A percentile compares a stretch with the other conserved stretches of the same genome.
Evolutionary conservation across 345 rosid genomes (phyloP).

Genomic region (Citrus unshiu): DNA sequence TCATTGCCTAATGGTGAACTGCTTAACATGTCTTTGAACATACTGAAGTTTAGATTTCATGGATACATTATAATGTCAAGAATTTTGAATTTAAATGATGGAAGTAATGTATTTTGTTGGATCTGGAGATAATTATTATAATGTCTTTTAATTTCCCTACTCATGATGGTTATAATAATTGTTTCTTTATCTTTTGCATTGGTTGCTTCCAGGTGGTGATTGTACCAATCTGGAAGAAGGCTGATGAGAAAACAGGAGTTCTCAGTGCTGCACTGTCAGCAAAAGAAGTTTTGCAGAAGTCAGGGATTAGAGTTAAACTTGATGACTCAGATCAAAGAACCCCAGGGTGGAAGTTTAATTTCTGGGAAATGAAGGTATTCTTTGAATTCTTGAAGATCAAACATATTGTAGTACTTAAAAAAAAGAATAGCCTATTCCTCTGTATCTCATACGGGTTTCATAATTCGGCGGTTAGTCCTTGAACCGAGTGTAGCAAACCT

Average conservation of each 20-base stretch:
- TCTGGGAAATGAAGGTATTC: slow-evolving; percentile 96
- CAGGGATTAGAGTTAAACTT: slow-evolving; percentile 79
- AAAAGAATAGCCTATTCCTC: no score
- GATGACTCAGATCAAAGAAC: slow-evolving; percentile 83
- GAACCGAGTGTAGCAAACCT: no score
- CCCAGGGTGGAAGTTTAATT: slow-evolving; percentile 94
- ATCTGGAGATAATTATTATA: neutral
- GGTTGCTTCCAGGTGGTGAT: slow-evolving; percentile 56
- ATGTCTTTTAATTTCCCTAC: neutral
- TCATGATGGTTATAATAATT: neutral
- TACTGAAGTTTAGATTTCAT: neutral
- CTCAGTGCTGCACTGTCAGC: slow-evolving; percentile 66
- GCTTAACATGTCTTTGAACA: neutral
- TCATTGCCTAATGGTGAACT: neutral
- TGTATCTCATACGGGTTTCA: no score
- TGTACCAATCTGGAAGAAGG: slow-evolving; percentile 90
- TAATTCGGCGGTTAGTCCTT: no score
- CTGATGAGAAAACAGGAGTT: slow-evolving; percentile 65
- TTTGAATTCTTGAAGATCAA: neutral
- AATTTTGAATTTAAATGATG: neutral
- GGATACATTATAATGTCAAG: neutral
- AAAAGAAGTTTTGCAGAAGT: slow-evolving; percentile 50
- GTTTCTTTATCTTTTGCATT: slow-evolving; percentile 1
- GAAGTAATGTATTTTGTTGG: neutral
- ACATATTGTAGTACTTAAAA: neutral